Base-by-base conservation (phyloP, 2,329 filamentous ascomycete genomes). In the Byssochlamys sp. region DNA sequence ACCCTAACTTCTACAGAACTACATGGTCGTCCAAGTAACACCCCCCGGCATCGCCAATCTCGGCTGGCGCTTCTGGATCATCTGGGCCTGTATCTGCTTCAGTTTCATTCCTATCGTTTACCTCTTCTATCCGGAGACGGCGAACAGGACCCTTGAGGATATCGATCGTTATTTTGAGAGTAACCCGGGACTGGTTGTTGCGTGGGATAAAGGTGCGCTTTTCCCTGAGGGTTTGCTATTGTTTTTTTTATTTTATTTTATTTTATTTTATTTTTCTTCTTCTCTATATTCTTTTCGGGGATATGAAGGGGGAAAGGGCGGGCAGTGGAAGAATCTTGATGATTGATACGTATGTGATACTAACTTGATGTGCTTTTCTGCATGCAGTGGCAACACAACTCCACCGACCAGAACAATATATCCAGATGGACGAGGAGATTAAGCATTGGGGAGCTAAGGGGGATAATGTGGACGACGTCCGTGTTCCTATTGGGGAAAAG, bases 21-120 rank as follows among this genome's bases (percentile, higher is more conserved):
- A 69, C 55, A 67, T 71, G 65, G 65, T 71, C 14, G 70, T 69
- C 2, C 66, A 69, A 50, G 62, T 72, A 4, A 71, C 70, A 1
- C 69, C 69, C 0, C 61, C 65, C 24, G 67, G 66, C 0, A 69
- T 71, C 28, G 60, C 62, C n/a, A 68, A 65, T 29, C 62, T 72
- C 7, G 66, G 68, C 14, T 71, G 67, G 62, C 56, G 59, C 1
- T 70, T 69, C 59, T 71, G 66, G 58, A 64, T 69, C 31, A 66
- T 70, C 53, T 68, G 67, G 65, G 60, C 65, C n/a, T 58, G 66
- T 2, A 53, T 69, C 33, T 66, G 65, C 50, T 61, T 63, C 24
- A 59, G 63, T 2, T 67, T 69, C 52, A 62, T 72, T 7, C 64
- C 67, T 2, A 62, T 64, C 25, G 65, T 66, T 4, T 71, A 70